These are phyloP conservation scores for Coprinopsis cinerea DNA, from an alignment of 768 basidiomycete species.

Conservation along the genomic window DNA sequence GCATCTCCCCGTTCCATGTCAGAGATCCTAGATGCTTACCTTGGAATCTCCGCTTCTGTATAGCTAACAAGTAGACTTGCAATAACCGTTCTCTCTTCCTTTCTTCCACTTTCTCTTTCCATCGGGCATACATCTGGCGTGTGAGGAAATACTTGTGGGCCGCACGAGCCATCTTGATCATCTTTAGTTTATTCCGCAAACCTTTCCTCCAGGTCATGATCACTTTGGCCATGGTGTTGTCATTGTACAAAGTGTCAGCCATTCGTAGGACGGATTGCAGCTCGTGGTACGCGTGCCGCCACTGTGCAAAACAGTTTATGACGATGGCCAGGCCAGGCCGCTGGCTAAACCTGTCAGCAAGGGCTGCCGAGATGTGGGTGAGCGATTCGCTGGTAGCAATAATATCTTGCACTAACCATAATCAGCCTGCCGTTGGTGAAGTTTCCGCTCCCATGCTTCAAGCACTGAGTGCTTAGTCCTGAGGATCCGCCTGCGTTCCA, in stretches of 20 bases:
- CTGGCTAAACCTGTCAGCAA: constrained; percentile 1
- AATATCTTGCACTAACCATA: neutral
- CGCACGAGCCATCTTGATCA: constrained; percentile 48
- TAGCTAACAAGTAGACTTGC: constrained; percentile 26
- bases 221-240: neutral
- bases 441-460: neutral
- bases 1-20: neutral
- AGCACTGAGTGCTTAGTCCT: neutral
- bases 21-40: constrained; percentile 3
- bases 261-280: neutral
- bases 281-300: neutral
- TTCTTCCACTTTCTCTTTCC: constrained; percentile 42
- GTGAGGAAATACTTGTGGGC: constrained; percentile 46
- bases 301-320: neutral
- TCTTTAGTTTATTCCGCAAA: constrained; percentile 43
- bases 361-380: neutral
- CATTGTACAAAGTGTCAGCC: constrained; percentile 8
- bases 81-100: constrained; percentile 34
- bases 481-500: neutral
- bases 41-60: constrained; percentile 32
- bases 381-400: neutral
- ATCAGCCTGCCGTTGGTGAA: neutral
- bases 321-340: neutral
- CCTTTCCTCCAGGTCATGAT: constrained; percentile 44
- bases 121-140: constrained; percentile 41